Base-by-base conservation (phyloP, 2,329 filamentous ascomycete genomes). In the Botrytis deweyae region DNA sequence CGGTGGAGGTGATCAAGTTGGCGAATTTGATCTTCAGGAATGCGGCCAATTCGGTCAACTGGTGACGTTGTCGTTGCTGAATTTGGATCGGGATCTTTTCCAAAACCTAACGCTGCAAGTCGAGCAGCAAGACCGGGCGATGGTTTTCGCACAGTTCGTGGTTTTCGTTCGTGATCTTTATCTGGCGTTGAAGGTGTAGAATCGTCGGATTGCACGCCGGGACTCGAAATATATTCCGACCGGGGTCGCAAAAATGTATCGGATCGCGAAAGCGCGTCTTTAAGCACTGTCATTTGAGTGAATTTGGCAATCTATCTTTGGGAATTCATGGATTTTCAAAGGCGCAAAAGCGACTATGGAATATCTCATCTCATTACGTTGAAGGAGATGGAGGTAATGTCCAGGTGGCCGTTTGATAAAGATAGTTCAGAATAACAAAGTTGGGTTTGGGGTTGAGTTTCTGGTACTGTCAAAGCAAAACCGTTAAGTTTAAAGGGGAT, bases 11-110 rank as follows among this genome's bases (percentile, higher is more conserved):
- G 85, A 83, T 94, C 91, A 78, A 94, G 87, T 79, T 90, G 86
- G 77, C 89, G 88, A 74, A 94, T 86, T 79, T 93, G 91, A 77
- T 90, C 86, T 82, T 93, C 90, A 78, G 91, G 87, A 72, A 94
- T 89, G 75, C 91, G 89, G 77, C 91, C 91, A 79, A 93, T 86
- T 88, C 86, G 81, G 71, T 82, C 83, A 79, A 82, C 80, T 78
- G 79, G 77, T 63, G 75, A 75, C 69, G 70, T 74, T 64, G 72
- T 62, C 64, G 74, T 67, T 42, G 72, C 76, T 18, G 72, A 70
- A 52, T 61, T 66, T 61, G 78, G 78, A 67, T 66, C 75, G 38
- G 76, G 62, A 29, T 79, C 77, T 68, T 76, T 82, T 73, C 88
- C 88, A 76, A 91, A 90, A 58, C 89, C 89, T 63, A 91, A 84